Conservation (phyloP, 192 early-diverging fungal genomes). For the Coemansia sp. region DNA sequence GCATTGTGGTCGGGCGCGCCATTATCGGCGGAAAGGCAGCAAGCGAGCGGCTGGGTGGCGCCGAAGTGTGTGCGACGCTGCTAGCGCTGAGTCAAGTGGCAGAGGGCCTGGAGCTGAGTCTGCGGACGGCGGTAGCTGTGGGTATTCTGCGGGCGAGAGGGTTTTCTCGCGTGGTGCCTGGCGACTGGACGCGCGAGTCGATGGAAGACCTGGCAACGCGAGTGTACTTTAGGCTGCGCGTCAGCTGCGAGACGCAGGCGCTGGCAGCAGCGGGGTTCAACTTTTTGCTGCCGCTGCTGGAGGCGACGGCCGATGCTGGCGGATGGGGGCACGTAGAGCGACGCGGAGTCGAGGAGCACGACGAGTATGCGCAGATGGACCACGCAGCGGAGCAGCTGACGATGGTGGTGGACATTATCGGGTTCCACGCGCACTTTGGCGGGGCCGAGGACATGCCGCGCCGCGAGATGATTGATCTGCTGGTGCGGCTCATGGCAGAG, state of each 20-base stretch:
- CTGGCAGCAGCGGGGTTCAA: constrained; percentile 63
- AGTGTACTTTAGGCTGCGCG: constrained; percentile 65
- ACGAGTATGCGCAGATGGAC: constrained; percentile 51
- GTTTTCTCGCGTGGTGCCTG: constrained; percentile 17
- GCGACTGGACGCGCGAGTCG: constrained; percentile 30
- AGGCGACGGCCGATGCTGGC: constrained; percentile 59
- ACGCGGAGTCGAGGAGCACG: constrained; percentile 32
- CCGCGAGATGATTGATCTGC: constrained; percentile 59
- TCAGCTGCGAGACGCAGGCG: constrained; percentile 56
- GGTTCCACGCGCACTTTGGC: constrained; percentile 58
- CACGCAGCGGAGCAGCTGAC: constrained; percentile 61
- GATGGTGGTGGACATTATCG: constrained; percentile 62
- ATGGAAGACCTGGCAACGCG: constrained; percentile 53
- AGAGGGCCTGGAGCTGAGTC: constrained; percentile 29
- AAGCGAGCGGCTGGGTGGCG: constrained; percentile 51
- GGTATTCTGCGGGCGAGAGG: constrained; percentile 39
- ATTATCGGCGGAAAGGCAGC: constrained; percentile 17
- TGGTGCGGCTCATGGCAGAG: constrained; percentile 62
- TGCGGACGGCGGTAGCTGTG: constrained; percentile 30
- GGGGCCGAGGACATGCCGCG: constrained; percentile 53
- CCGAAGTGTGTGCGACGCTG: constrained; percentile 58
- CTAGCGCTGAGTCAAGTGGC: constrained; percentile 53
- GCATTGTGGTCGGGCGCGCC: constrained; percentile 54
- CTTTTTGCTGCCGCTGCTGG: constrained; percentile 64
- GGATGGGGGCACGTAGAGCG: constrained; percentile 55